phyloP scores from a whole-genome alignment of 2,329 filamentous ascomycete genomes.

The Fusarium mundagurra region DNA sequence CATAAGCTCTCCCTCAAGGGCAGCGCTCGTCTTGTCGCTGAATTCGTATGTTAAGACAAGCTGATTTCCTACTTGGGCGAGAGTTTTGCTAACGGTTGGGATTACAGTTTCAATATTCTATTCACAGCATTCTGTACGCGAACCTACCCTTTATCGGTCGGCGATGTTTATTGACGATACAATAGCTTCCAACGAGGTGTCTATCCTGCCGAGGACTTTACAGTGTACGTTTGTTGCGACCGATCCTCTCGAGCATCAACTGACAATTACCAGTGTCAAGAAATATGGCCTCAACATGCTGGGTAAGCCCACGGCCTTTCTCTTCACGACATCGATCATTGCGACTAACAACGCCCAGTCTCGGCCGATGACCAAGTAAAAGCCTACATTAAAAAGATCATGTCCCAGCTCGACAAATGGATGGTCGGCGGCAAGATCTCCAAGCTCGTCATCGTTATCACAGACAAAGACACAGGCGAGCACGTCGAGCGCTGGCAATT shows the following conservation, averaged over 20 bases:
- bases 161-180: background rate
- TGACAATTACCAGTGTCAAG: constrained; percentile 69
- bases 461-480: constrained; percentile 95
- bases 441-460: constrained; percentile 96
- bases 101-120: constrained; percentile 90
- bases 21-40: constrained; percentile 85
- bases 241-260: background rate
- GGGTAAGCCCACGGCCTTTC: constrained; percentile 56
- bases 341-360: constrained; percentile 59
- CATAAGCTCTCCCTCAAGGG: constrained; percentile 94
- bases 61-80: background rate
- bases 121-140: constrained; percentile 88
- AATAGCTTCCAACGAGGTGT: constrained; percentile 83
- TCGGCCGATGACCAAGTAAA: constrained; percentile 98
- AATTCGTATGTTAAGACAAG: constrained; percentile 81
- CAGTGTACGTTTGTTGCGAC: constrained; percentile 69
- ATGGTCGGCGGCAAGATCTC: constrained; percentile 97
- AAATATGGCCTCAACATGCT: constrained; percentile 99
- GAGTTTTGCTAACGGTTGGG: constrained; percentile 24
- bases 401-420: constrained; percentile 97
- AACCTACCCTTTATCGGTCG: background rate
- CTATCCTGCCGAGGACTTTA: constrained; percentile 96
- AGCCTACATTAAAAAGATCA: constrained; percentile 99
- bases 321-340: background rate
- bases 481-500: constrained; percentile 99